These are phyloP conservation scores for Gaeumannomyces sp. DNA, from an alignment of 2,329 filamentous ascomycete species.

Conservation along the genomic window DNA sequence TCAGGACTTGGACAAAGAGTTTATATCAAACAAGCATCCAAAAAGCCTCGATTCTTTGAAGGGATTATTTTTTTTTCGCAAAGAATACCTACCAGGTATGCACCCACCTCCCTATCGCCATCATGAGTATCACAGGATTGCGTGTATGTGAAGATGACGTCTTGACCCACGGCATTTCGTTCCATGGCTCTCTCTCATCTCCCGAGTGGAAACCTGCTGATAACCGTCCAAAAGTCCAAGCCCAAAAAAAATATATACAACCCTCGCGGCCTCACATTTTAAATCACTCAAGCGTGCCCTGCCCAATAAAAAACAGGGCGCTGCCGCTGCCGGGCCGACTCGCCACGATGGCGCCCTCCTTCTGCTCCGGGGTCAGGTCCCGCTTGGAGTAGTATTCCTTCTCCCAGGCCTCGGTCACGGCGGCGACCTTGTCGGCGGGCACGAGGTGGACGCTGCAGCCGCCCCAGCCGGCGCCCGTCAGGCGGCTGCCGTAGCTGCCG, in stretches of 20 bases:
- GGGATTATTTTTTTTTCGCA: too few relatives aligned
- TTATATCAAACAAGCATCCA: not conserved
- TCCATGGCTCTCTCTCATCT: too few relatives aligned
- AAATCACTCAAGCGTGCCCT: conserved; percentile 13
- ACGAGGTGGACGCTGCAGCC: conserved; percentile 94
- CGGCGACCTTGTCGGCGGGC: conserved; percentile 72
- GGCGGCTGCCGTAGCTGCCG: conserved; percentile 75
- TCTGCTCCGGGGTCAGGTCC: conserved; percentile 60
- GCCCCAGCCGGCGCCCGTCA: conserved; percentile 95
- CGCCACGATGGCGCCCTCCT: conserved; percentile 75
- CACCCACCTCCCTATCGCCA: too few relatives aligned
- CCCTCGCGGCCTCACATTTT: not conserved
- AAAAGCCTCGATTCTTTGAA: too few relatives aligned
- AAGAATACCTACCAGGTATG: too few relatives aligned
- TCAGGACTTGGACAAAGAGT: not conserved
- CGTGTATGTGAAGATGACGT: too few relatives aligned
- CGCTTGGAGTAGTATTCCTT: conserved; percentile 75
- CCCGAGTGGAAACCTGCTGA: too few relatives aligned
- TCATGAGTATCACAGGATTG: too few relatives aligned
- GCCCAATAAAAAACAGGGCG: conserved; percentile 40
- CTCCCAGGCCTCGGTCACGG: conserved; percentile 70
- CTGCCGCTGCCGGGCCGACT: conserved; percentile 78
- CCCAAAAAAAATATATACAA: not conserved
- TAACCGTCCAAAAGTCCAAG: not conserved
- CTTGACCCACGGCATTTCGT: too few relatives aligned